A percentile compares a stretch with the other conserved stretches of the same genome.
Conservation (phyloP, 2,329 filamentous ascomycete genomes). For the Exophiala mesophila region DNA sequence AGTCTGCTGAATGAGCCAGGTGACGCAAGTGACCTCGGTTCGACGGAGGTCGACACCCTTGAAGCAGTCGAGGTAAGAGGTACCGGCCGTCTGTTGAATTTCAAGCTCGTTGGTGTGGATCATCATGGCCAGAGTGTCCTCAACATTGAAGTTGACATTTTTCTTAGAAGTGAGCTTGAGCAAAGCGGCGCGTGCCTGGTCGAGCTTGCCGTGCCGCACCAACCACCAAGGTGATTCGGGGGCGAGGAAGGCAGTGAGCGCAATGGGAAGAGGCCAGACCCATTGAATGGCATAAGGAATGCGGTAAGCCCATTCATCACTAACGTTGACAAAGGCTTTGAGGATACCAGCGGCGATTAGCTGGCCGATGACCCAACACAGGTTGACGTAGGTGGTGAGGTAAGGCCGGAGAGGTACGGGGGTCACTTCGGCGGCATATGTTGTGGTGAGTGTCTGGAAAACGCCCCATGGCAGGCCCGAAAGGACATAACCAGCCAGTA, state of each 20-base stretch:
- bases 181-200: conserved; percentile 44
- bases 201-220: conserved; percentile 43
- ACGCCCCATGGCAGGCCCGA: conserved; percentile 39
- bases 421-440: conserved; percentile 37
- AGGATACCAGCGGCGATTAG: conserved; percentile 35
- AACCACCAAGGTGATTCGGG: conserved; percentile 52
- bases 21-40: conserved; percentile 39
- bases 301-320: conserved; percentile 34
- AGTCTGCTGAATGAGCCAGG: conserved; percentile 51
- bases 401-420: conserved; percentile 33
- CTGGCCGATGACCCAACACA: conserved; percentile 41
- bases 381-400: conserved; percentile 35
- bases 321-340: conserved; percentile 27
- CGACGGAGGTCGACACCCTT: conserved; percentile 35
- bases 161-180: conserved; percentile 40
- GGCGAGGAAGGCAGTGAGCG: conserved; percentile 23
- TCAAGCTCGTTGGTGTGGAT: conserved; percentile 29
- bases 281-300: conserved; percentile 36
- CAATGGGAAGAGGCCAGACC: conserved; percentile 28
- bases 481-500: conserved; percentile 36
- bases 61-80: conserved; percentile 33
- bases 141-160: conserved; percentile 28
- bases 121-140: conserved; percentile 30
- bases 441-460: conserved; percentile 33
- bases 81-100: conserved; percentile 26